Evolutionary conservation across 176 grass and related monocot genomes (phyloP).

Genomic region (Aechmea fasciata): DNA sequence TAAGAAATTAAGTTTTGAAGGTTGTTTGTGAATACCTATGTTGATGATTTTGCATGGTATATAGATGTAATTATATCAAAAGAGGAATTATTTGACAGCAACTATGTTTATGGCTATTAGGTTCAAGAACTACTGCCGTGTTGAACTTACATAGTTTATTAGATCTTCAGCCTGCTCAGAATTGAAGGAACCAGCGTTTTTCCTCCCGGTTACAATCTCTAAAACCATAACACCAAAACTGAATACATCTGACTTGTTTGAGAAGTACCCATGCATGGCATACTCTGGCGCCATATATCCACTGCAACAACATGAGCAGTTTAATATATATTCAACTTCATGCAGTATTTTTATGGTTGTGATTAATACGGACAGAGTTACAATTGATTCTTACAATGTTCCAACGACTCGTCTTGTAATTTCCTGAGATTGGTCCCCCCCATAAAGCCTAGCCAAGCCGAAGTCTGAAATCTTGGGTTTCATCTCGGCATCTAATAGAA

Average conservation of each 20-base stretch:
- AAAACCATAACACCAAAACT: slow-evolving; percentile 5
- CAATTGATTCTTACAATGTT: slow-evolving; percentile 16
- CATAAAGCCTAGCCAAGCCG: slow-evolving; percentile 34
- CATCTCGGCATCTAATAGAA: slow-evolving; percentile 21
- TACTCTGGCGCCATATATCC: slow-evolving; percentile 21
- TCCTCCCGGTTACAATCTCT: slow-evolving; percentile 10
- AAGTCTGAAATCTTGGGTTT: slow-evolving; percentile 49
- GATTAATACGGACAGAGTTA: not conserved
- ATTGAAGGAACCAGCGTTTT: not conserved
- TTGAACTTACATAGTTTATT: not conserved
- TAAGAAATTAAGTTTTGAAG: too few species aligned
- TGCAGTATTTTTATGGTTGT: not conserved
- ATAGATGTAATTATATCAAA: too few species aligned
- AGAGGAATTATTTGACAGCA: not conserved
- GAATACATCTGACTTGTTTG: slow-evolving; percentile 11
- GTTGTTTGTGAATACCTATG: too few species aligned
- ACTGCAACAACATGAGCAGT: not conserved
- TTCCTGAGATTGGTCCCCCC: not conserved
- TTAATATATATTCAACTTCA: not conserved
- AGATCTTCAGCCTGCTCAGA: not conserved
- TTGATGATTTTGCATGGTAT: too few species aligned
- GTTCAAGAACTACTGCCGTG: not conserved
- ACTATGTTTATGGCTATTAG: not conserved
- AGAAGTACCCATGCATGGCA: not conserved
- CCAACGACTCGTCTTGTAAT: slow-evolving; percentile 32